phyloP scores from a whole-genome alignment of 768 basidiomycete species.

The Tylopilus felleus region DNA sequence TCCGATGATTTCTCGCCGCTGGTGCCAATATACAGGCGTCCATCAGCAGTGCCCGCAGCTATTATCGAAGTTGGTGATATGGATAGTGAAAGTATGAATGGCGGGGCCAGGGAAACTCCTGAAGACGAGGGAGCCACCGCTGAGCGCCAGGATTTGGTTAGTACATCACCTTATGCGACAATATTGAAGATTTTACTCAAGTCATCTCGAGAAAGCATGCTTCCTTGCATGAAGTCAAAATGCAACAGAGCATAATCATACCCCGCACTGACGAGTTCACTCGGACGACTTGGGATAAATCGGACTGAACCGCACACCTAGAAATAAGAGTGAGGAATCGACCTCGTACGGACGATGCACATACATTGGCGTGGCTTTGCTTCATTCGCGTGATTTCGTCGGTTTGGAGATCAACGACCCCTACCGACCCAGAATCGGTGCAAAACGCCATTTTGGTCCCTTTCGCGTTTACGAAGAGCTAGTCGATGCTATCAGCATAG shows the following conservation, averaged over 20 bases:
- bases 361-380: conserved; percentile 58
- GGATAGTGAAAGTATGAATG: conserved; percentile 65
- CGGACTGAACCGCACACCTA: conserved; percentile 70
- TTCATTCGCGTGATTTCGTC: conserved; percentile 54
- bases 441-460: conserved; percentile 59
- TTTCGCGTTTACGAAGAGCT: conserved; percentile 63
- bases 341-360: conserved; percentile 19
- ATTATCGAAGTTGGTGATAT: conserved; percentile 57
- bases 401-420: conserved; percentile 57
- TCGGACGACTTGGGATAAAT: conserved; percentile 69
- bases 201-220: conserved; percentile 53
- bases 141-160: conserved; percentile 2
- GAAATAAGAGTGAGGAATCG: conserved; percentile 3
- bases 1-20: conserved; percentile 54
- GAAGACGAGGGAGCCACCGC: conserved; percentile 41
- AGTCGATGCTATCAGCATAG: conserved; percentile 36
- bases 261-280: conserved; percentile 73
- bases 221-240: conserved; percentile 58
- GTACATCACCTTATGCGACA: not conserved
- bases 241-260: conserved; percentile 71
- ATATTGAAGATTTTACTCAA: conserved; percentile 42
- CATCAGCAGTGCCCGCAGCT: conserved; percentile 75
- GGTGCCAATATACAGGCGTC: conserved; percentile 63
- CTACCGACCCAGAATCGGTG: conserved; percentile 66
- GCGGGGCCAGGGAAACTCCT: conserved; percentile 64